phyloP scores from a whole-genome alignment of 2,329 filamentous ascomycete genomes.

The Colletotrichum somersetense region DNA sequence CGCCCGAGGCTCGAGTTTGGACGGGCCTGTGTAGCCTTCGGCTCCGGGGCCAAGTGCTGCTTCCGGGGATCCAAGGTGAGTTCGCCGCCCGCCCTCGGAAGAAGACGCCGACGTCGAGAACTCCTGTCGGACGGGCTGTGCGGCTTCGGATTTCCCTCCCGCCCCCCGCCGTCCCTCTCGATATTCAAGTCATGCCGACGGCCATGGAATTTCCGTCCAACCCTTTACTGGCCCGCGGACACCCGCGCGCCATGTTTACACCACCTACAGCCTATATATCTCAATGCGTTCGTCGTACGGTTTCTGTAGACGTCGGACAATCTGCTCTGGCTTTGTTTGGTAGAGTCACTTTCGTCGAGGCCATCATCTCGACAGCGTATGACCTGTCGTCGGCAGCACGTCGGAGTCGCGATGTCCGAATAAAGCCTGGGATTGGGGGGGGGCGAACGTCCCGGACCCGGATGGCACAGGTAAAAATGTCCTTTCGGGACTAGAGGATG shows the following conservation, averaged over 20 bases:
- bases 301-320: not conserved
- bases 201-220: no score
- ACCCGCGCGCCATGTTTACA: no score
- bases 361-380: not conserved
- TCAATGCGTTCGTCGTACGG: no score
- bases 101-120: not conserved
- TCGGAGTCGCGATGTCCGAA: not conserved
- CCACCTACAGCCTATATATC: no score
- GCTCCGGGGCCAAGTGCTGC: no score
- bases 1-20: not conserved
- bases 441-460: not conserved
- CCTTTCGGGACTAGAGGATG: not conserved
- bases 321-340: not conserved
- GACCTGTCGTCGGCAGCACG: not conserved
- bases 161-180: not conserved
- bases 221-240: no score
- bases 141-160: not conserved
- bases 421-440: not conserved
- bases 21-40: not conserved
- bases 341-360: not conserved
- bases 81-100: not conserved
- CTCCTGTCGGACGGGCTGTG: not conserved
- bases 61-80: not conserved
- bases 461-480: not conserved
- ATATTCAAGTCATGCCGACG: no score